Percentiles rank a stretch among this genome's conserved stretches.
These are phyloP conservation scores for Pichia heedii DNA, from an alignment of 805 yeast species.

Conservation along the genomic window DNA sequence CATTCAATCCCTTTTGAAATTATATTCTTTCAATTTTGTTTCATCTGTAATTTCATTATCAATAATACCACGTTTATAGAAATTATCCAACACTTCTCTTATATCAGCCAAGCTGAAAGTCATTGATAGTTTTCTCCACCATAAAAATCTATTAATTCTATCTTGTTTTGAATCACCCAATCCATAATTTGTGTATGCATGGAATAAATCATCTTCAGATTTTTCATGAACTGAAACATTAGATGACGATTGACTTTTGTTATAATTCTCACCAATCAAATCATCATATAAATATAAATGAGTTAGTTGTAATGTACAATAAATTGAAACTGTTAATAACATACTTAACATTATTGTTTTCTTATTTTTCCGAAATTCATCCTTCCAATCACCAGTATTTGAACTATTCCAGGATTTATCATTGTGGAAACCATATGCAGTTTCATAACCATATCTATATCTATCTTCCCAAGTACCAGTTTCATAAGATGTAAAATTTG, in stretches of 20 bases:
- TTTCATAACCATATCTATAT: slow-evolving; percentile 12
- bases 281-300: slow-evolving; percentile 25
- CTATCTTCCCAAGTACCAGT: slow-evolving; percentile 27
- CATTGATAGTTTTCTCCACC: slow-evolving; percentile 36
- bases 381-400: slow-evolving; percentile 19
- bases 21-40: slow-evolving; percentile 1
- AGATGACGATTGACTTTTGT: slow-evolving; percentile 14
- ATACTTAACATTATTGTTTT: slow-evolving; percentile 21
- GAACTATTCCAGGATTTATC: slow-evolving; percentile 22
- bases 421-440: slow-evolving; percentile 20
- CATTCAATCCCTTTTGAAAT: not conserved
- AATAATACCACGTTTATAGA: slow-evolving; percentile 13
- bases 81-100: slow-evolving; percentile 14
- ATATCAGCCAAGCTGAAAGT: slow-evolving; percentile 21
- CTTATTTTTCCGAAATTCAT: slow-evolving; percentile 23
- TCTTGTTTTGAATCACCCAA: slow-evolving; percentile 40
- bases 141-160: slow-evolving; percentile 47
- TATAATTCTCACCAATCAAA: slow-evolving; percentile 23
- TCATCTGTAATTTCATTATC: not conserved
- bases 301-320: slow-evolving; percentile 24
- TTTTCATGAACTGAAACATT: slow-evolving; percentile 28
- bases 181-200: slow-evolving; percentile 44
- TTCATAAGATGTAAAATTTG: slow-evolving; percentile 11
- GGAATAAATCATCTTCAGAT: slow-evolving; percentile 31
- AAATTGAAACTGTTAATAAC: slow-evolving; percentile 20